A percentile compares a stretch with the other conserved stretches of the same genome.
These are phyloP conservation scores for Entomortierella parvispora DNA, from an alignment of 192 early-diverging fungal genomes.

Conservation along the genomic window DNA sequence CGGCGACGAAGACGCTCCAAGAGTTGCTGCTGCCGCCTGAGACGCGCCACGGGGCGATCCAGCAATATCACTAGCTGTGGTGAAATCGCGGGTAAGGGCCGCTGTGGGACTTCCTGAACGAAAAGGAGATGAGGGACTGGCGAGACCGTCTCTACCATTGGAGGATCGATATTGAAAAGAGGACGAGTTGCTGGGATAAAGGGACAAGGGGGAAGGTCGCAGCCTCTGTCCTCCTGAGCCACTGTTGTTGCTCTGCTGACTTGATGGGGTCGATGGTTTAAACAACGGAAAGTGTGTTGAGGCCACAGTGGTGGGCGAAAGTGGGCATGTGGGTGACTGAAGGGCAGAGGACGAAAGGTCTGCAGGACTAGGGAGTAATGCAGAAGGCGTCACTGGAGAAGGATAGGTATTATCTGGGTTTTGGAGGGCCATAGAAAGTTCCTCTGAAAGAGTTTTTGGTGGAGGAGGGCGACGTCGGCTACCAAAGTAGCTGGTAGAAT, in stretches of 20 bases:
- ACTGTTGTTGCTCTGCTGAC: not conserved
- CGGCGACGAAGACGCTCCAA: too few species aligned
- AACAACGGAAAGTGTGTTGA: slow-evolving; percentile 39
- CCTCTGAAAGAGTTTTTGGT: slow-evolving; percentile 43
- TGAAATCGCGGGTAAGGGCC: slow-evolving; percentile 11
- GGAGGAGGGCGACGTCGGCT: not conserved
- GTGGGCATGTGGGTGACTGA: not conserved
- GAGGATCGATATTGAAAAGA: too few species aligned
- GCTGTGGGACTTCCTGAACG: slow-evolving; percentile 26
- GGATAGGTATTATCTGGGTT: slow-evolving; percentile 17
- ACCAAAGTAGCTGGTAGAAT: not conserved
- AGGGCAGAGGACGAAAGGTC: slow-evolving; percentile 18
- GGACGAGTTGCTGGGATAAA: slow-evolving; percentile 8
- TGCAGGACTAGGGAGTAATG: slow-evolving; percentile 26
- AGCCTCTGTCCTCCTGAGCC: slow-evolving; percentile 13
- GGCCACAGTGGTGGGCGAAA: not conserved
- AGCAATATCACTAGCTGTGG: slow-evolving; percentile 17
- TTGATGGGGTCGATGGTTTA: slow-evolving; percentile 16
- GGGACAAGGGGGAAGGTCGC: slow-evolving; percentile 28
- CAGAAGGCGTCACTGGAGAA: slow-evolving; percentile 28
- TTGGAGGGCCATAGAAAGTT: slow-evolving; percentile 33
- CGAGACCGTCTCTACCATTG: too few species aligned
- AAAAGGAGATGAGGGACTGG: slow-evolving; percentile 6
- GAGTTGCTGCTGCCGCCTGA: slow-evolving; percentile 6
- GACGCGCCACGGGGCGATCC: slow-evolving; percentile 16